Evolutionary conservation across 164 flowering plant genomes (phyloP), one percentile per base, ranked within the genome.

Genomic region (Saururus chinensis): DNA sequence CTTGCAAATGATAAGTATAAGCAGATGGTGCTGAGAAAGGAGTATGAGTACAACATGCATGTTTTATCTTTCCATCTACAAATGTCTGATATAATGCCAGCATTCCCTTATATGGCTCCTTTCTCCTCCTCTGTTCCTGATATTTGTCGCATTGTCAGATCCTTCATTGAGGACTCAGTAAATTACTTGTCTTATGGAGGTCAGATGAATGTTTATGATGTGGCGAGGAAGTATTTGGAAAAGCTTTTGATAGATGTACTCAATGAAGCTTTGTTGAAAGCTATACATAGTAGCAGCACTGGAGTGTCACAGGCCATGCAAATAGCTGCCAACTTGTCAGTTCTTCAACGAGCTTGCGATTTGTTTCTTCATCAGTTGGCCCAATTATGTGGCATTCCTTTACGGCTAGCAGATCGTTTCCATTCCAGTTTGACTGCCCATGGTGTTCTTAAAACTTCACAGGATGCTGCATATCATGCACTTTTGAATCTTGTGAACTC

Each of bases 81-180:
- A 65, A 78, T 75, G 1, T 77, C 92, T 0, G 95, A 89, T 65
- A 80, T 80, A 60, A 84, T 81, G 86, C 95, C 96, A 21, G 90
- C 95, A 57, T 92, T 89, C 63, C 96, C 96, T 0, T 92, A 80
- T 74, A 63, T 87, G 68, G 95, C 96, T 56, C 89, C 96, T n/a
- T 92, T 87, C 75, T 92, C 98, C 63, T 79, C 86, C 67, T 78
- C 78, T 74, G 92, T 92, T 35, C 98, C 95, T 16, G 93, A 89
- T 55, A 66, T 70, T 17, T 92, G 96, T 68, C 91, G 91, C 25
- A 75, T 86, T 59, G 87, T 89, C 21, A 74, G 86, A 42, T 83
- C 96, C 30, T 92, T 87, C 63, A 81, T 87, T 41, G 86, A 89
- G n/a, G n/a, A n/a, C n/a, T n/a, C n/a, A n/a, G 73, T 93, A 88